phyloP scores from a whole-genome alignment of 805 yeast species.

The Lipomyces sp. region DNA sequence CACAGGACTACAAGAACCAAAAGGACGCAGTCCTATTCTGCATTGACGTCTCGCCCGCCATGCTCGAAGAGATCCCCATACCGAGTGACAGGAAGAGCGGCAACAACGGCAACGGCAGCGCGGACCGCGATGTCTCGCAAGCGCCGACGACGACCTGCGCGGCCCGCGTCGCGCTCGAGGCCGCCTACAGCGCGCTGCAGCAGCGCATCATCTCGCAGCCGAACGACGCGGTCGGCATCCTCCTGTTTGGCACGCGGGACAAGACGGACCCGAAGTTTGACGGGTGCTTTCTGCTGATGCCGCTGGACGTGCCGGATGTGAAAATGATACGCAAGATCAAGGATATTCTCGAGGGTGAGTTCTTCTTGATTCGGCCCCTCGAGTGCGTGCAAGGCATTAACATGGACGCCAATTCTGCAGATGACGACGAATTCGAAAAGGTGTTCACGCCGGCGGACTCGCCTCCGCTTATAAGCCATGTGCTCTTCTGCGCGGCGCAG shows the following conservation, averaged over 20 bases:
- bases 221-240: slow-evolving; percentile 71
- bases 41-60: slow-evolving; percentile 37
- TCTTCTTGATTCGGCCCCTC: too few relatives aligned
- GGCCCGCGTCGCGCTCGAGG: slow-evolving; percentile 42
- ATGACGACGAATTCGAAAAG: slow-evolving; percentile 31
- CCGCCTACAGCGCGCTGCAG: slow-evolving; percentile 60
- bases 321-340: slow-evolving; percentile 21
- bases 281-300: slow-evolving; percentile 27
- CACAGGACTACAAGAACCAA: slow-evolving; percentile 27
- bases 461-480: slow-evolving; percentile 40
- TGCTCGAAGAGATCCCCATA: slow-evolving; percentile 30
- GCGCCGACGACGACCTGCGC: slow-evolving; percentile 21
- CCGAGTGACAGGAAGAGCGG: neutral
- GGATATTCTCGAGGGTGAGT: slow-evolving; percentile 22
- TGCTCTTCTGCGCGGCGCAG: slow-evolving; percentile 53
- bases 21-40: slow-evolving; percentile 40
- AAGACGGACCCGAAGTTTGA: slow-evolving; percentile 32
- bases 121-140: neutral
- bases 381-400: too few relatives aligned
- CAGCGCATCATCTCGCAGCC: slow-evolving; percentile 64
- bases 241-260: slow-evolving; percentile 44
- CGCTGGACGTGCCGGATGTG: slow-evolving; percentile 28
- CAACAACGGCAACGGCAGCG: slow-evolving; percentile 16
- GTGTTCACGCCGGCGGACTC: slow-evolving; percentile 28
- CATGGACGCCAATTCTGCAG: neutral